A percentile compares a stretch with the other conserved stretches of the same genome.
phyloP scores from a whole-genome alignment of 768 basidiomycete species.

The Brasilioporus rufonigricans region DNA sequence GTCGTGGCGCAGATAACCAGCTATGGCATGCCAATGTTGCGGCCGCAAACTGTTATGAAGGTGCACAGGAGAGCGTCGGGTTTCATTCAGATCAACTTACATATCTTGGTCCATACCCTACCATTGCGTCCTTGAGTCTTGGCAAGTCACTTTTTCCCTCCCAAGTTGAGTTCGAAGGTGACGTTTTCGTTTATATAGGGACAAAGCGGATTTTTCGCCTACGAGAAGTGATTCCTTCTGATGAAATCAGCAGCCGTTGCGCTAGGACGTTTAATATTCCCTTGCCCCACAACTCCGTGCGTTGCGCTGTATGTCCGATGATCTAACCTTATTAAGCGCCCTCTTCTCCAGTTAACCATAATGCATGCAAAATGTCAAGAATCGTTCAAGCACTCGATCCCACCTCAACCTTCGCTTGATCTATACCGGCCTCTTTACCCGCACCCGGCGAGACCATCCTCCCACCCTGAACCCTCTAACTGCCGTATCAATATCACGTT shows the following conservation, averaged over 20 bases:
- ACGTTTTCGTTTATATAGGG: constrained; percentile 37
- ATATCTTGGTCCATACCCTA: constrained; percentile 79
- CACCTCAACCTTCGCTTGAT: constrained; percentile 69
- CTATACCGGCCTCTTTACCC: constrained; percentile 63
- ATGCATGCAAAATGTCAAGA: constrained; percentile 89
- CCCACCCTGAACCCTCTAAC: constrained; percentile 47
- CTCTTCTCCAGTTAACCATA: constrained; percentile 57
- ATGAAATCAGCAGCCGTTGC: constrained; percentile 52
- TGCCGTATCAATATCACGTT: constrained; percentile 85
- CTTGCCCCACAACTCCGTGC: constrained; percentile 74
- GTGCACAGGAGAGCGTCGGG: constrained; percentile 78
- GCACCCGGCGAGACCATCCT: constrained; percentile 20
- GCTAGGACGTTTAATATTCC: constrained; percentile 78
- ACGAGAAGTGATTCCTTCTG: constrained; percentile 70
- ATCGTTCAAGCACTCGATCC: constrained; percentile 75
- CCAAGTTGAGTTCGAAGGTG: background rate
- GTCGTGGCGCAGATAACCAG: constrained; percentile 18
- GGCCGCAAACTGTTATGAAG: constrained; percentile 81
- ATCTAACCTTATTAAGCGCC: background rate
- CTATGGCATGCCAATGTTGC: constrained; percentile 83
- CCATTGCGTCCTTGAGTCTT: constrained; percentile 81
- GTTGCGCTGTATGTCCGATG: constrained; percentile 19
- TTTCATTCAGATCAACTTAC: constrained; percentile 81
- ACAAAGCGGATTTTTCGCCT: constrained; percentile 70
- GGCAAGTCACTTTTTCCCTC: constrained; percentile 40